Conservation (phyloP, 2,329 filamentous ascomycete genomes). For the Cladosporium sp. region DNA sequence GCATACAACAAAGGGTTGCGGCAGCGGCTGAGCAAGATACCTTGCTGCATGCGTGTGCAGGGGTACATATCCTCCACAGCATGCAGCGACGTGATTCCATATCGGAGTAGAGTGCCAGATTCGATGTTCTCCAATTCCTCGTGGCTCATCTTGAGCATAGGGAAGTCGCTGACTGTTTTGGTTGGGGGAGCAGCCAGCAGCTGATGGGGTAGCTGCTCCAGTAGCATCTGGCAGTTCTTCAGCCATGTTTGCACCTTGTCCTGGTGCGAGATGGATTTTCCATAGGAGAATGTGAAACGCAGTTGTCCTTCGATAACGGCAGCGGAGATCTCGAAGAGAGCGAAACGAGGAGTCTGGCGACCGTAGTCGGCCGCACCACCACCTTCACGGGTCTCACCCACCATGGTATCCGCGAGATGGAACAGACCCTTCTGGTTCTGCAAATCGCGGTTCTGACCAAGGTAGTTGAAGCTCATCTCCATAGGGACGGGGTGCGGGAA, state of each 20-base stretch:
- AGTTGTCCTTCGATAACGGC: conserved; percentile 15
- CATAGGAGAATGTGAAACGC: conserved; percentile 15
- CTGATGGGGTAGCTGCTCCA: conserved; percentile 11
- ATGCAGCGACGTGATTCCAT: conserved; percentile 14
- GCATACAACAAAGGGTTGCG: conserved; percentile 15
- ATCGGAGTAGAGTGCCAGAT: conserved; percentile 6
- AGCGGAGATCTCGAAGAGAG: conserved; percentile 16
- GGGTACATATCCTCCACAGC: conserved; percentile 18
- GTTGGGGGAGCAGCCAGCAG: conserved; percentile 11
- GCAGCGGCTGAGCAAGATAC: conserved; percentile 17
- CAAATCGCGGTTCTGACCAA: conserved; percentile 13
- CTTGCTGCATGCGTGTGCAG: conserved; percentile 22
- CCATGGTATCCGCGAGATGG: conserved; percentile 16
- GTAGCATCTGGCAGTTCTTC: conserved; percentile 6
- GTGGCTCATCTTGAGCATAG: conserved; percentile 12
- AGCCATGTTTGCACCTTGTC: conserved; percentile 12
- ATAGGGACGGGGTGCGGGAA: conserved; percentile 15
- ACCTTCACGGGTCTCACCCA: conserved; percentile 14
- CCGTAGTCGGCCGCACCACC: conserved; percentile 12
- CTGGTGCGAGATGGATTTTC: conserved; percentile 6
- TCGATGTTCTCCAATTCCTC: conserved; percentile 10
- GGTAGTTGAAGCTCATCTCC: conserved; percentile 18
- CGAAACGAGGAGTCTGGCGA: conserved; percentile 16
- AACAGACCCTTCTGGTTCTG: conserved; percentile 18
- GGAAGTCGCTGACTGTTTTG: conserved; percentile 15